Evolutionary conservation across 345 rosid genomes (phyloP).

Genomic region (Eutrema heterophyllum): DNA sequence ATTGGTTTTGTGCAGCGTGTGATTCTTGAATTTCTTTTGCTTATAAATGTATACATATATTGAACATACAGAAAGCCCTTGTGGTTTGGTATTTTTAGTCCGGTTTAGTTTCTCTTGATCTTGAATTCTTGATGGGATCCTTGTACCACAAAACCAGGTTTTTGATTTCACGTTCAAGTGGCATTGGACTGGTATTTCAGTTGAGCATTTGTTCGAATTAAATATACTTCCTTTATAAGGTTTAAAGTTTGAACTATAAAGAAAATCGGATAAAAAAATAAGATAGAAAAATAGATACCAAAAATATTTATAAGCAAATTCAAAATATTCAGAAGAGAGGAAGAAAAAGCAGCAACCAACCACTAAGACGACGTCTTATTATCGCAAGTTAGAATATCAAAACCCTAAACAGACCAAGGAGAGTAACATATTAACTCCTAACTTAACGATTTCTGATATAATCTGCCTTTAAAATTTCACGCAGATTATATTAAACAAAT

Average conservation of each 20-base stretch:
- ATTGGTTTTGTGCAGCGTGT: constrained; percentile 13
- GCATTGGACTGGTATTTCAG: background rate
- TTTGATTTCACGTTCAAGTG: background rate
- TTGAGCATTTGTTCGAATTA: background rate
- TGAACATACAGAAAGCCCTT: background rate
- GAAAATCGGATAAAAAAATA: background rate
- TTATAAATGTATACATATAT: background rate
- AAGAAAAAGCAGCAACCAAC: background rate
- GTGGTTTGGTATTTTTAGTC: background rate
- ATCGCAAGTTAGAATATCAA: background rate
- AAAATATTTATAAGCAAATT: background rate
- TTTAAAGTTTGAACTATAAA: background rate
- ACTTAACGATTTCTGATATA: background rate
- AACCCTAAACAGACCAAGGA: constrained; percentile 5
- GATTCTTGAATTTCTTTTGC: constrained; percentile 8
- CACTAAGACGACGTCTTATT: background rate
- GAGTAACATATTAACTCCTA: constrained; percentile 5
- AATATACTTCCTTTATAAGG: no score
- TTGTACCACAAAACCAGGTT: background rate
- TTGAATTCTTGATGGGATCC: background rate
- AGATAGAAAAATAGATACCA: background rate
- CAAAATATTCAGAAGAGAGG: no score
- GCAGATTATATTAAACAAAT: constrained; percentile 29
- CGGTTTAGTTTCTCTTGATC: background rate
- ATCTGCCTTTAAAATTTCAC: constrained; percentile 18